Evolutionary conservation across 108 stramenopile genomes (phyloP), one percentile per base, ranked within the genome.

Genomic region (Skeletonema costatum): DNA sequence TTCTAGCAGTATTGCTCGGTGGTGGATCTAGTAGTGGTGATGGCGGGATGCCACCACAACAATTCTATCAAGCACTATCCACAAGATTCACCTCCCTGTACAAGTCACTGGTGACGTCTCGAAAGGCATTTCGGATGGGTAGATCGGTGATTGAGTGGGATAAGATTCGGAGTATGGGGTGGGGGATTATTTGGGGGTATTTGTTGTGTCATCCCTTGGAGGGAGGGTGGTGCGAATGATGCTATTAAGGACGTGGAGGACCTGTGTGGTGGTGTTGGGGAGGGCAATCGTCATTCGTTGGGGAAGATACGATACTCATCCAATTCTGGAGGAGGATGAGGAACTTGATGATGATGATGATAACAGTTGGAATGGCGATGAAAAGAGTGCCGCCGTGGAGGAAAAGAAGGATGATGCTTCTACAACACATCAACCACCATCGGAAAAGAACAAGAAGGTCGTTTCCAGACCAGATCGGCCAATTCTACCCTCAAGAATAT

Each of bases 101-200:
- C 76, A 87, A 86, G 53, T 73, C 77, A 2, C 50, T 93, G 50
- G 77, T 86, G 2, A 86, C 75, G 14, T 85, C 86, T 2, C 82
- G 93, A 30, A 94, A 92, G 70, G 93, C 93, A 17, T 94, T 85
- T 80, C 89, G 93, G 16, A 46, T 94, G 36, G 93, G 93, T 51
- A 73, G 90, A 70, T 77, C 77, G 16, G 66, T 94, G 21, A 89
- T 90, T 59, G 93, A 94, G 66, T 46, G 80, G 10, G 88, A 91
- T 32, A 89, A 89, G 64, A 56, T 94, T 29, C 51, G 75, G 30
- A 66, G 67, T 9, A 84, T 90, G 86, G 87, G 88, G 17, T 71
- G 87, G 68, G 77, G 4, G 73, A 84, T 17, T 82, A 78, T 64
- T 64, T 78, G 60, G 71, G 71, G 29, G 8, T 62, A 77, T 10